Conservation (phyloP, 2,329 filamentous ascomycete genomes). For the Fusarium avenaceum region DNA sequence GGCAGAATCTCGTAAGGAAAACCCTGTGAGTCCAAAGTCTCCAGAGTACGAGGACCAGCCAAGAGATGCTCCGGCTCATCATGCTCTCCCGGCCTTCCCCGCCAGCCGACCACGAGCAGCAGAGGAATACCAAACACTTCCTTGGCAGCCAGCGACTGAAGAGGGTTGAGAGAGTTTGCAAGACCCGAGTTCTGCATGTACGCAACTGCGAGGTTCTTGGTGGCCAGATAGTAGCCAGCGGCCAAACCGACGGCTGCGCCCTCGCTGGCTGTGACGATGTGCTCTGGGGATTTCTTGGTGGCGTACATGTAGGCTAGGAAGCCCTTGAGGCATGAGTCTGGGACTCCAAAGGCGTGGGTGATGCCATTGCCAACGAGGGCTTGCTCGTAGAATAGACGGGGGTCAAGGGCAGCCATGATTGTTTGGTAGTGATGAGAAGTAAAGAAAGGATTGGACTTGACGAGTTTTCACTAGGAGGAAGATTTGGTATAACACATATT, state of each 20-base stretch:
- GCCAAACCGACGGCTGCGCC: constrained; percentile 2
- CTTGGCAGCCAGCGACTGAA: constrained; percentile 19
- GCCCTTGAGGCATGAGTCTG: constrained; percentile 5
- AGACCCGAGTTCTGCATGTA: constrained; percentile 10
- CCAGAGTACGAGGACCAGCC: constrained; percentile 5
- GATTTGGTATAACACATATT: not conserved
- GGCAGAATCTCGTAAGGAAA: constrained; percentile 11
- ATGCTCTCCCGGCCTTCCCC: constrained; percentile 11
- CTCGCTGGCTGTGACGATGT: constrained; percentile 5
- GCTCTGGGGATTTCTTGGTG: not conserved
- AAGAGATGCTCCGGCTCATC: constrained; percentile 4
- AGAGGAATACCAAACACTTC: constrained; percentile 26
- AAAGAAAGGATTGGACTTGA: no score
- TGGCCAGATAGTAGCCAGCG: constrained; percentile 2
- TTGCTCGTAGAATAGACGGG: constrained; percentile 11
- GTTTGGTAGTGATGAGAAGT: not conserved
- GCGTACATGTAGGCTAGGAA: constrained; percentile 1
- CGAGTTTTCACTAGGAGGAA: no score
- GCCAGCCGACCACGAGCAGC: constrained; percentile 18
- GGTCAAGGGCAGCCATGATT: constrained; percentile 2
- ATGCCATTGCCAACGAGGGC: constrained; percentile 4
- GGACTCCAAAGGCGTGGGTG: constrained; percentile 6
- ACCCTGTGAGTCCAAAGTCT: not conserved
- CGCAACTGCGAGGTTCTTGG: constrained; percentile 1
- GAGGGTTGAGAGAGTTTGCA: constrained; percentile 14